Conservation (phyloP, 2,329 filamentous ascomycete species). For the Claviceps humidiphila region DNA sequence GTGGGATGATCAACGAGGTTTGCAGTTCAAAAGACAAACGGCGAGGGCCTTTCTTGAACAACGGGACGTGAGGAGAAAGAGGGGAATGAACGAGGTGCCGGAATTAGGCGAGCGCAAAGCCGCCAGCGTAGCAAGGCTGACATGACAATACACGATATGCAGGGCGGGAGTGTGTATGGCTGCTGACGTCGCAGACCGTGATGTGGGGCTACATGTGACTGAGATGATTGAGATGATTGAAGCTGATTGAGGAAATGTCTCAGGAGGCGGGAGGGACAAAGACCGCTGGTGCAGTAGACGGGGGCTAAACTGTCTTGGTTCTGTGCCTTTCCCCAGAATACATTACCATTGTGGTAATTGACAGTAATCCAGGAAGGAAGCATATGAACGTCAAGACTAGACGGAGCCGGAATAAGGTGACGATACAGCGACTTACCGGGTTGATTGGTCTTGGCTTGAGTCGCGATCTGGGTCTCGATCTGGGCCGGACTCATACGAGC, state of each 20-base stretch:
- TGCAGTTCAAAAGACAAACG: neutral
- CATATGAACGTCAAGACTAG: neutral
- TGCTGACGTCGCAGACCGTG: neutral
- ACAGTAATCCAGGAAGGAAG: neutral
- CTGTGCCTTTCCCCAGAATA: too few relatives aligned
- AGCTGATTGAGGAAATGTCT: neutral
- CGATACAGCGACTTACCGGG: neutral
- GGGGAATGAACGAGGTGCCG: too few relatives aligned
- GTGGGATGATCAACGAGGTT: neutral
- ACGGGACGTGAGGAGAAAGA: too few relatives aligned
- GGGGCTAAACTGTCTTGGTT: too few relatives aligned
- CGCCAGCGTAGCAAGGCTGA: neutral
- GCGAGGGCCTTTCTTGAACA: neutral
- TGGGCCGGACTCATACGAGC: slow-evolving; percentile 21
- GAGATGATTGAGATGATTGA: too few relatives aligned
- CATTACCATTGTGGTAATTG: neutral
- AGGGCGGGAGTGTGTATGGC: neutral
- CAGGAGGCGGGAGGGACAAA: neutral
- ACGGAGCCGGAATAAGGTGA: neutral
- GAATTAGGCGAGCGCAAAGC: neutral
- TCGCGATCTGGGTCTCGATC: slow-evolving; percentile 21
- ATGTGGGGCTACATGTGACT: neutral
- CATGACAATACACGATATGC: neutral
- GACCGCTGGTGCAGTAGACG: neutral
- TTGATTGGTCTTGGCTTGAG: slow-evolving; percentile 11